phyloP scores from a whole-genome alignment of 371 early-diverging fungal genomes.

The Synchytrium microbalum region DNA sequence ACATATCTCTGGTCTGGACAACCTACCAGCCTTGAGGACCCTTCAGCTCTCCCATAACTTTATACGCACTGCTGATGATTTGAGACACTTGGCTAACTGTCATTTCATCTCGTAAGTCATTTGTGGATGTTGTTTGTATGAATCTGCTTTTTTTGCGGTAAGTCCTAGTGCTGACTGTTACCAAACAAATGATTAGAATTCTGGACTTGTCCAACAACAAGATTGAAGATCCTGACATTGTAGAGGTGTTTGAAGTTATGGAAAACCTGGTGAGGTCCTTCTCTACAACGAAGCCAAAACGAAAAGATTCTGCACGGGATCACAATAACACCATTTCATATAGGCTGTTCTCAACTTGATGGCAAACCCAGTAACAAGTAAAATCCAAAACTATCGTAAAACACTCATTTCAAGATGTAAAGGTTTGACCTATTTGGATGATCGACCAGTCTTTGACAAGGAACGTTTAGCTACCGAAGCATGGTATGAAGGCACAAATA shows the following conservation, averaged over 20 bases:
- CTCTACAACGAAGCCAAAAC: too few relatives aligned
- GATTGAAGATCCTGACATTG: slow-evolving; percentile 38
- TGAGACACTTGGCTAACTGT: slow-evolving; percentile 26
- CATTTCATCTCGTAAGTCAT: slow-evolving; percentile 21
- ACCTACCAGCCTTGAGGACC: slow-evolving; percentile 29
- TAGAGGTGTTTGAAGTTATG: slow-evolving; percentile 37
- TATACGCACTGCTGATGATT: slow-evolving; percentile 29
- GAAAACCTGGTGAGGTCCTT: slow-evolving; percentile 36
- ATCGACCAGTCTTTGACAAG: slow-evolving; percentile 47
- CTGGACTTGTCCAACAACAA: slow-evolving; percentile 45
- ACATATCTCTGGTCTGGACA: slow-evolving; percentile 13
- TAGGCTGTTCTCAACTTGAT: slow-evolving; percentile 47
- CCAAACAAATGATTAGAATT: slow-evolving; percentile 16
- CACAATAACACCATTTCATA: too few relatives aligned
- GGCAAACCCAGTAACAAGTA: slow-evolving; percentile 41
- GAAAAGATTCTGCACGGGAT: background rate
- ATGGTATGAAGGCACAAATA: slow-evolving; percentile 26
- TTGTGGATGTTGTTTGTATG: background rate
- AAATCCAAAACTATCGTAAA: slow-evolving; percentile 41
- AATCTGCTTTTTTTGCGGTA: background rate
- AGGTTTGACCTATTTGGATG: slow-evolving; percentile 43
- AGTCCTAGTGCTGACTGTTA: background rate
- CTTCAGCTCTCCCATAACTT: slow-evolving; percentile 42
- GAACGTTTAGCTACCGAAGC: slow-evolving; percentile 41
- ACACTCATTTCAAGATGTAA: slow-evolving; percentile 27